These are phyloP conservation scores for Melanopsichium pennsylvanicum DNA, from an alignment of 1,284 basidiomycete genomes.

Conservation along the genomic window DNA sequence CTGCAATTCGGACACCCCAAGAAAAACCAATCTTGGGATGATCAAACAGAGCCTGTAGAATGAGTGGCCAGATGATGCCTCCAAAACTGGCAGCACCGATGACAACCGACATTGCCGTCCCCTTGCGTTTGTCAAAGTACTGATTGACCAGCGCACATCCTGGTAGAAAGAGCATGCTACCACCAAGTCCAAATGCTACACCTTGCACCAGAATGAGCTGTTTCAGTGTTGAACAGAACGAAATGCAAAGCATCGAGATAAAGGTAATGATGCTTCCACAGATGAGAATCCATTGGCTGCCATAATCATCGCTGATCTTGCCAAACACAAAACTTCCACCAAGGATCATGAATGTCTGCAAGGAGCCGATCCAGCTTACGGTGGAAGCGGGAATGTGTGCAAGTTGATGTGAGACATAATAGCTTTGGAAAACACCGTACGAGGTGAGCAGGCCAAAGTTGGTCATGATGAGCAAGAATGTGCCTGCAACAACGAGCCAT, in stretches of 20 bases:
- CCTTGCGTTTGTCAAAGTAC: conserved; percentile 41
- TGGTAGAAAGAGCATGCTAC: conserved; percentile 45
- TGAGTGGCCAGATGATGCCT: conserved; percentile 42
- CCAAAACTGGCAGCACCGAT: conserved; percentile 42
- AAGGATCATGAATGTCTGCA: conserved; percentile 45
- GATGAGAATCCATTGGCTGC: conserved; percentile 25
- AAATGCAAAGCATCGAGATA: conserved; percentile 29
- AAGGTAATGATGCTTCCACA: conserved; percentile 32
- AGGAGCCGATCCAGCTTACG: conserved; percentile 35
- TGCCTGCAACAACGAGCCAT: conserved; percentile 42
- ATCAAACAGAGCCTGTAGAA: conserved; percentile 27
- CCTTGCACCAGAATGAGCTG: conserved; percentile 38
- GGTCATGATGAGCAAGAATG: conserved; percentile 46
- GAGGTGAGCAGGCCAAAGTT: conserved; percentile 48
- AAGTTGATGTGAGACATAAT: conserved; percentile 35
- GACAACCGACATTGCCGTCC: conserved; percentile 38
- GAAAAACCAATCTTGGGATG: conserved; percentile 25
- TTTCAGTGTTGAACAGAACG: conserved; percentile 27
- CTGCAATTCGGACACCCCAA: conserved; percentile 36
- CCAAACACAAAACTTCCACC: conserved; percentile 37
- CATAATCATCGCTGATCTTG: conserved; percentile 42
- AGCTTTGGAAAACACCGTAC: conserved; percentile 42
- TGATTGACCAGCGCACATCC: conserved; percentile 39
- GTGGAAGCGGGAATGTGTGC: conserved; percentile 26
- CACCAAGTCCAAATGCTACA: conserved; percentile 29